phyloP scores from a whole-genome alignment of 2,329 filamentous ascomycete genomes.

The Drechslerella stenobrocha region DNA sequence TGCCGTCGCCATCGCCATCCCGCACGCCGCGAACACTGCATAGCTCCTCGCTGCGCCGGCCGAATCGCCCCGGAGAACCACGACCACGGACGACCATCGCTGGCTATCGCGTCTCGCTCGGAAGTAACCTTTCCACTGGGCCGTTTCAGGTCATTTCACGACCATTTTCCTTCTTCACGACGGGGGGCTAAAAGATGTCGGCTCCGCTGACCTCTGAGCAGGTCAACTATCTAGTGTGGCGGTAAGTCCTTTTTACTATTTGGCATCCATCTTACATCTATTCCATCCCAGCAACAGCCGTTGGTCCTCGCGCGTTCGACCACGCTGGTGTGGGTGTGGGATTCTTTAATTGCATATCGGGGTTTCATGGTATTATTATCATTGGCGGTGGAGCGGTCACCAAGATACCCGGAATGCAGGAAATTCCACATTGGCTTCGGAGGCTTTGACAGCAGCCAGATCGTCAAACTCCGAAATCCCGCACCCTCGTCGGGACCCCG shows the following conservation, averaged over 20 bases:
- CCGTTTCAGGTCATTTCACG: constrained; percentile 25
- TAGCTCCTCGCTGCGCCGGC: constrained; percentile 8
- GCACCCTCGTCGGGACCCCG: constrained; percentile 15
- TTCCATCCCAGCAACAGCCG: constrained; percentile 3
- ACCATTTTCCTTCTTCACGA: neutral
- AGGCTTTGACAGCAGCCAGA: constrained; percentile 37
- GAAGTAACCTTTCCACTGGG: constrained; percentile 44
- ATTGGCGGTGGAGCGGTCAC: constrained; percentile 3
- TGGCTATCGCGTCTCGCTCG: constrained; percentile 42
- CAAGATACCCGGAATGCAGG: constrained; percentile 23
- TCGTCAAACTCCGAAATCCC: constrained; percentile 46
- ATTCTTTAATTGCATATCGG: constrained; percentile 27
- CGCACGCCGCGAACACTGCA: neutral
- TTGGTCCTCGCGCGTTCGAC: constrained; percentile 16
- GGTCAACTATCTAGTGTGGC: constrained; percentile 48
- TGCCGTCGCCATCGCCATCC: constrained; percentile 11
- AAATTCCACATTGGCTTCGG: constrained; percentile 34
- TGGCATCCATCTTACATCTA: constrained; percentile 18
- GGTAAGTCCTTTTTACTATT: constrained; percentile 33
- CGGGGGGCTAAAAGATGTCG: constrained; percentile 33
- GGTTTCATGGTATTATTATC: constrained; percentile 7
- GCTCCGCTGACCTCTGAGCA: constrained; percentile 48
- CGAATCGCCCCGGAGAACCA: constrained; percentile 6
- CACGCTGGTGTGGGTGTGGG: constrained; percentile 10
- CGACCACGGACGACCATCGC: constrained; percentile 20